Percentiles rank a stretch among this genome's conserved stretches.
Conservation (phyloP, 306 rosid genomes). For the Senna tora region DNA sequence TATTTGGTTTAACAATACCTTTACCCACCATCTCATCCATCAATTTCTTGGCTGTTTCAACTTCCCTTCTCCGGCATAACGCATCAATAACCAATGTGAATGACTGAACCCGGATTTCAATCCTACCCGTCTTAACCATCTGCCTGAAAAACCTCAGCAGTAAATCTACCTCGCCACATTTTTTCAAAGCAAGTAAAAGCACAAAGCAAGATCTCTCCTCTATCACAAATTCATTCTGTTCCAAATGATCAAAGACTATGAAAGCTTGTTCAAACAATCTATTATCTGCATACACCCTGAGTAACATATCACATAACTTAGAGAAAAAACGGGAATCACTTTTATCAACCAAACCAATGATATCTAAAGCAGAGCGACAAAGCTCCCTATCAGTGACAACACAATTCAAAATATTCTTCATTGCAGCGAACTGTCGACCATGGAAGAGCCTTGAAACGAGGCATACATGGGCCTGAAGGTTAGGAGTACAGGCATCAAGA, state of each 20-base stretch:
- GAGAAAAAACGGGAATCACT: constrained; percentile 43
- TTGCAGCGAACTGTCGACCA: constrained; percentile 53
- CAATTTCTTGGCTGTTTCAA: constrained; percentile 59
- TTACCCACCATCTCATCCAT: constrained; percentile 53
- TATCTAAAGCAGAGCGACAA: constrained; percentile 22
- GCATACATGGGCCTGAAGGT: constrained; percentile 61
- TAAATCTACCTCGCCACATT: constrained; percentile 43
- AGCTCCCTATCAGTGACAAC: constrained; percentile 42
- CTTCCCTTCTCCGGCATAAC: constrained; percentile 61
- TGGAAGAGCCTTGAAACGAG: constrained; percentile 51
- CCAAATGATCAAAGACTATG: constrained; percentile 55
- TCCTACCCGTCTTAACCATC: constrained; percentile 59
- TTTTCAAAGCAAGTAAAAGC: constrained; percentile 70
- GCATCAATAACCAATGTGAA: constrained; percentile 68
- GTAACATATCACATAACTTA: constrained; percentile 72
- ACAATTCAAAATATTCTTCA: constrained; percentile 52
- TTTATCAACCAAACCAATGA: constrained; percentile 50
- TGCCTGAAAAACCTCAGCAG: constrained; percentile 51
- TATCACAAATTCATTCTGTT: constrained; percentile 49
- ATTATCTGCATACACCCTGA: constrained; percentile 66
- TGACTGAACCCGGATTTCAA: constrained; percentile 59
- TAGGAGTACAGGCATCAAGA: constrained; percentile 42
- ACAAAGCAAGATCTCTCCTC: constrained; percentile 85
- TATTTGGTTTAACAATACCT: constrained; percentile 58
- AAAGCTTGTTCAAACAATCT: constrained; percentile 65